These are phyloP conservation scores for Phytopythium aichiense DNA, from an alignment of 352 stramenopile species.

Conservation along the genomic window DNA sequence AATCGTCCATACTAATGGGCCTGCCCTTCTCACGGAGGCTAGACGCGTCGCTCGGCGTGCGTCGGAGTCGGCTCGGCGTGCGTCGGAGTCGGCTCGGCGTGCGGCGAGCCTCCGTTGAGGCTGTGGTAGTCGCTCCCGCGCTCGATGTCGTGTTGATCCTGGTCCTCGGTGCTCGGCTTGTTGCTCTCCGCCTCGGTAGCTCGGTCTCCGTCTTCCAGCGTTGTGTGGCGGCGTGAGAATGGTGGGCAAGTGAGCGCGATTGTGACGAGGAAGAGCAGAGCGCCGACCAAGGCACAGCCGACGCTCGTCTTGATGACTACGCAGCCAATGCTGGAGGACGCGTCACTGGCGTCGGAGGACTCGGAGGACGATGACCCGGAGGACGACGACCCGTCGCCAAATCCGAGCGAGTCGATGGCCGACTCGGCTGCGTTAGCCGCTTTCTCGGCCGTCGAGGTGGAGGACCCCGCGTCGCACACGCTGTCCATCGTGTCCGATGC, in stretches of 20 bases:
- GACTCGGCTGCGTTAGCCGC: slow-evolving; percentile 3
- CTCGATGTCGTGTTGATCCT: neutral
- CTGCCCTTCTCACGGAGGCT: no score
- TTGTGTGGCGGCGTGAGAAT: slow-evolving; percentile 1
- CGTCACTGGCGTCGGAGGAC: neutral
- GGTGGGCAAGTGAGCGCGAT: slow-evolving; percentile 11
- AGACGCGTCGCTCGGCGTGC: no score
- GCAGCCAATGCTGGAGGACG: neutral
- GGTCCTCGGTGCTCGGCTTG: neutral
- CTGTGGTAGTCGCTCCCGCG: neutral
- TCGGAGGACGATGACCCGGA: neutral
- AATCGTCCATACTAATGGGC: no score
- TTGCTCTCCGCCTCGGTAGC: neutral
- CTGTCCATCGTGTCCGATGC: slow-evolving; percentile 5
- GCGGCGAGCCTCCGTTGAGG: neutral
- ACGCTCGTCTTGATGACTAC: slow-evolving; percentile 3
- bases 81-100: neutral
- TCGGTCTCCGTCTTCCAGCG: neutral
- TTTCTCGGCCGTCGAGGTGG: neutral
- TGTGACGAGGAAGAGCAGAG: slow-evolving; percentile 19
- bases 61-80: neutral
- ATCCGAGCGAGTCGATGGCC: slow-evolving; percentile 4
- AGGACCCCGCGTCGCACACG: neutral
- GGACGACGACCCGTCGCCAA: slow-evolving; percentile 1
- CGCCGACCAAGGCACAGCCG: slow-evolving; percentile 7